Evolutionary conservation across 768 basidiomycete genomes (phyloP).

Genomic region (Leucogyrophana mollusca): DNA sequence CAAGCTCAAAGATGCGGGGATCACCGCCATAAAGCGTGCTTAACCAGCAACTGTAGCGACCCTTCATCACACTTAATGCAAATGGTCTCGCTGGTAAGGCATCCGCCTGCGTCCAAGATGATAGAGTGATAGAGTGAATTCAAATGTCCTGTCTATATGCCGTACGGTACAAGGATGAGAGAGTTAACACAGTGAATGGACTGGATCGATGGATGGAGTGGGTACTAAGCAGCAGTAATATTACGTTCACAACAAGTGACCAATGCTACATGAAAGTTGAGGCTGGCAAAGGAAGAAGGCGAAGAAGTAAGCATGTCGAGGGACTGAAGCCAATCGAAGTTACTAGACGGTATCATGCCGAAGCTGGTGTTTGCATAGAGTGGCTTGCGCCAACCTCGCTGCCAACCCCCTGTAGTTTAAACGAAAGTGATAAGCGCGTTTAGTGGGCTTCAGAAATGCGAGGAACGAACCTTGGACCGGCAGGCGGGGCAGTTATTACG

Average conservation of each 20-base stretch:
- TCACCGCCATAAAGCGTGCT: slow-evolving; percentile 29
- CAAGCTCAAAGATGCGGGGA: slow-evolving; percentile 87
- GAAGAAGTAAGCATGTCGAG: no score
- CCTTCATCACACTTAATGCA: no score
- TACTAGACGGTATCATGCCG: slow-evolving; percentile 10
- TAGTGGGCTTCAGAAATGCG: no score
- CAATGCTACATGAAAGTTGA: neutral
- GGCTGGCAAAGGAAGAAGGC: neutral
- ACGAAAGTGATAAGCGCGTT: neutral
- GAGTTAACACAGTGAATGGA: neutral
- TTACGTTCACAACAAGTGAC: neutral
- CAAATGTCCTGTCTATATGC: neutral
- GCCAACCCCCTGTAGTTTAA: slow-evolving; percentile 22
- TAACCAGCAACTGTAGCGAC: slow-evolving; percentile 5
- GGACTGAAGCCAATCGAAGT: no score
- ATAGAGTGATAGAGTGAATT: no score
- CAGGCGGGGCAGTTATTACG: slow-evolving; percentile 93
- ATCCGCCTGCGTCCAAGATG: neutral
- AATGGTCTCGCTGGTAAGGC: no score
- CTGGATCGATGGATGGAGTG: neutral
- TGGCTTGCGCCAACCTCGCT: slow-evolving; percentile 11
- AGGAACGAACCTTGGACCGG: slow-evolving; percentile 59
- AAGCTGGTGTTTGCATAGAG: slow-evolving; percentile 4
- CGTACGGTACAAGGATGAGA: neutral
- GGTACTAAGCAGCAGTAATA: neutral